Base-by-base conservation (phyloP, 2,329 filamentous ascomycete genomes). In the Chaetomiaceae sp. region DNA sequence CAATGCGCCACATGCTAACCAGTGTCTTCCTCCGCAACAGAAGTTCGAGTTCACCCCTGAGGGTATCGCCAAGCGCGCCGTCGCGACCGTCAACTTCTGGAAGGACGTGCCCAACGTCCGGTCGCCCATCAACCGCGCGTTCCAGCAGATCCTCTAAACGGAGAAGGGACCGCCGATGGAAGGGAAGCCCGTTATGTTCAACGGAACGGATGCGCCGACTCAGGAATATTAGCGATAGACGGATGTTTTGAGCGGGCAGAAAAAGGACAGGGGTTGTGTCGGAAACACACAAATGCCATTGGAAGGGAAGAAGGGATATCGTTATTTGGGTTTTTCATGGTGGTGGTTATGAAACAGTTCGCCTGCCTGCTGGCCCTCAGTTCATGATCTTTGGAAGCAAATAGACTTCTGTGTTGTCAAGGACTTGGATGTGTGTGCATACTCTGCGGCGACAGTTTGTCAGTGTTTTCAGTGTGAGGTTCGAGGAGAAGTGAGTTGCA, bases 41-140 rank as follows among this genome's bases (percentile, higher is more conserved):
- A 97, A 96, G 81, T 98, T 98, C 74, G 93, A 97, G 72, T 97
- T 98, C 78, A 98, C 91, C 40, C 87, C 93, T 44, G 91, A 95
- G 73, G 93, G 93, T 57, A 86, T 98, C 67, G 77, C 87, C 73
- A 96, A 97, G 86, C 89, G 93, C 62, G 93, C 91, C 51, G 70
- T 88, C 55, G 84, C 86, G 59, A 98, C 93, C 55, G 75, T 97
- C 63, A 83, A 97, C 67, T 98, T 96, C 83, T 98, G 89, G 85
- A 97, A 96, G 86, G 86, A 84, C 58, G 81, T 84, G 26, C 75
- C 86, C 67, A 90, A 91, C 73, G 78, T 96, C 64, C 88, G 93
- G 70, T 96, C 90, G 45, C 91, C 93, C 57, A 70, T 98, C 73
- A 95, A 97, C 82, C 87, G 89, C 68, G 93, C 93, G 62, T 98